Evolutionary conservation across 371 early-diverging fungal species (phyloP).

Genomic region (Actinomortierella ambigua): DNA sequence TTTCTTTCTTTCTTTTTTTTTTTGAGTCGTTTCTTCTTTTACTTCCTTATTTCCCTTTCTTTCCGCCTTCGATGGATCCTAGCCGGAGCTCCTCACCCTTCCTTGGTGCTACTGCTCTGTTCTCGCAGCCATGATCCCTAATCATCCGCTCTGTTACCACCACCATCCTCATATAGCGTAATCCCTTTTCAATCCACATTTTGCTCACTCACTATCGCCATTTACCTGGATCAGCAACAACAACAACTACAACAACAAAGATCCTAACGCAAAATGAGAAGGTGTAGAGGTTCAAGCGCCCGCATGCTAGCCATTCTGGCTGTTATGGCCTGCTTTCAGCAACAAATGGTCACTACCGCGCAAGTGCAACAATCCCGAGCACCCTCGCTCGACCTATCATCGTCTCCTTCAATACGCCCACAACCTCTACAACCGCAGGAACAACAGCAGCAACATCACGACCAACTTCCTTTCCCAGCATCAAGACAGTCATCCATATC

Average conservation of each 20-base stretch:
- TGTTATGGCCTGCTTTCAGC: no score
- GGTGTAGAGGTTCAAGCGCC: no score
- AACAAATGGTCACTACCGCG: no score
- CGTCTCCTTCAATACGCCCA: no score
- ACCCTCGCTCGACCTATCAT: no score
- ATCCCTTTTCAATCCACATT: conserved; percentile 1
- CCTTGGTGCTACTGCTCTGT: not conserved
- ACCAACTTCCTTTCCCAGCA: not conserved
- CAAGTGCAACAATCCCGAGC: no score
- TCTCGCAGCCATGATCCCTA: not conserved
- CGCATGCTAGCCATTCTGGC: no score
- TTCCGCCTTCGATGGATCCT: not conserved
- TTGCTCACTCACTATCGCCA: not conserved
- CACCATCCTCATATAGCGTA: not conserved
- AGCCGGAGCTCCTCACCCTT: conserved; percentile 7
- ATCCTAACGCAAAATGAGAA: no score
- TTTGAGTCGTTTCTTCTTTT: not conserved
- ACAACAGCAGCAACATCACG: not conserved
- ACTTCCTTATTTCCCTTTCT: conserved; percentile 6
- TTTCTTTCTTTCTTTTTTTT: conserved; percentile 3
- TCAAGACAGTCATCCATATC: not conserved
- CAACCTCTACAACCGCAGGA: no score
- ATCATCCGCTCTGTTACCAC: conserved; percentile 2
- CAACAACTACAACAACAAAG: no score
- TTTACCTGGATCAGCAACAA: not conserved